Evolutionary conservation across 106 monocot species (phyloP), one percentile per base, ranked within the genome.

Genomic region (Phalaenopsis equestris): DNA sequence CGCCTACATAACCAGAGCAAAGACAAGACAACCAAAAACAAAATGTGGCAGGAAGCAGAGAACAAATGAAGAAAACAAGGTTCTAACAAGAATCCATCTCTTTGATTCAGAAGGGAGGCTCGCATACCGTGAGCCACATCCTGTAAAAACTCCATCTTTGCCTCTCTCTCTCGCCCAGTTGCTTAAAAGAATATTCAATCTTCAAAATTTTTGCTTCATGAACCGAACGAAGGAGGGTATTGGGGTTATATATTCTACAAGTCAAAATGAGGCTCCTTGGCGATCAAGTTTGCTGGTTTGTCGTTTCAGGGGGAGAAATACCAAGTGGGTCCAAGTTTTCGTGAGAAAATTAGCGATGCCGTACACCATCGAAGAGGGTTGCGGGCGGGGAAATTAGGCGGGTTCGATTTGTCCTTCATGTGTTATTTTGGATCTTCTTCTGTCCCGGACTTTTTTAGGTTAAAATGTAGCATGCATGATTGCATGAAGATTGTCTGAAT

Each of bases 21-120:
- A 21, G 82, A 84, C 6, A 96, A 72, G 41, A 77, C n/a, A 24
- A 84, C 57, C 42, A 91, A 78, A 18, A 96, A 39, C 12, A 75
- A 67, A 16, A 91, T 75, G 82, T 96, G 90, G 79, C 79, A 89
- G 10, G 79, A 82, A 73, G 78, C 87, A 36, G 84, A 93, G 84
- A 89, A 78, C 37, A 65, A 86, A 79, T 80, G 92, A 30, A 89
- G 39, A 79, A 76, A 61, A 3, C 82, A 41, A 30, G 91, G 86
- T 57, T 80, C 73, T 48, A 77, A 79, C 17, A 85, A 64, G 43
- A 84, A 86, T n/a, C 47, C 78, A 77, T 72, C 64, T 55, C 30
- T 76, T 45, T 6, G 23, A 23, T n/a, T 23, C 64, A 23, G 6
- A 7, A n/a, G 6, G 6, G 70, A 36, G 4, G 23, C 24, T 37